These are phyloP conservation scores for Lactarius sanguifluus DNA, from an alignment of 768 basidiomycete genomes.

Conservation along the genomic window DNA sequence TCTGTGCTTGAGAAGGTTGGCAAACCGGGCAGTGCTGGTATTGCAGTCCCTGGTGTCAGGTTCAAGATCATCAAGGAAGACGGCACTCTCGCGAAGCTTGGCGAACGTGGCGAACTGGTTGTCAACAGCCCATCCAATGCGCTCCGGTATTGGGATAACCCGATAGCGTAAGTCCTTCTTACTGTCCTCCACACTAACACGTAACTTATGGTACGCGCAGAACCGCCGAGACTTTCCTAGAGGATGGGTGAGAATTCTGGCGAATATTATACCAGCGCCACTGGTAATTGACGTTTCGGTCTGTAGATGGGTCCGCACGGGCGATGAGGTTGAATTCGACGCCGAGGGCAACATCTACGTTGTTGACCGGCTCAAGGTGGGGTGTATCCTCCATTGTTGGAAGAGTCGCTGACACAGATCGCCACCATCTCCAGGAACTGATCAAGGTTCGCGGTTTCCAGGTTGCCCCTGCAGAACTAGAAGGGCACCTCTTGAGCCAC, in stretches of 20 bases:
- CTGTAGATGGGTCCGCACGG: conserved; percentile 64
- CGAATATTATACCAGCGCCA: neutral
- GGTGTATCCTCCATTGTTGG: neutral
- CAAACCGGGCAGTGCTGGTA: conserved; percentile 50
- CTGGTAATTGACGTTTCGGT: neutral
- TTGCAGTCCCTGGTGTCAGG: conserved; percentile 51
- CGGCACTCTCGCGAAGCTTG: conserved; percentile 50
- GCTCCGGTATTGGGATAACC: conserved; percentile 51
- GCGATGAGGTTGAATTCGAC: conserved; percentile 59
- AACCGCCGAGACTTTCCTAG: conserved; percentile 64
- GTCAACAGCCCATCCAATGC: conserved; percentile 45
- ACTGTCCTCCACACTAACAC: neutral
- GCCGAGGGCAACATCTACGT: conserved; percentile 57
- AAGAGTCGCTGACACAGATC: conserved; percentile 28
- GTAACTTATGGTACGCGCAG: conserved; percentile 37
- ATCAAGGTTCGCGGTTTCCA: conserved; percentile 72
- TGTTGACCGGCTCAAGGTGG: conserved; percentile 59
- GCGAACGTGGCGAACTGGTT: conserved; percentile 60
- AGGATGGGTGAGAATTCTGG: conserved; percentile 47
- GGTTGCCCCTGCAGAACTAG: conserved; percentile 71
- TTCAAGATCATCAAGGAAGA: conserved; percentile 55
- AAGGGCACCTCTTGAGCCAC: conserved; percentile 61
- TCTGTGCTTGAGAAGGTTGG: conserved; percentile 49
- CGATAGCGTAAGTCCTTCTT: conserved; percentile 51
- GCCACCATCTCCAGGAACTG: conserved; percentile 46